Conservation (phyloP, 2,329 filamentous ascomycete species). For the Colletotrichum sp. region DNA sequence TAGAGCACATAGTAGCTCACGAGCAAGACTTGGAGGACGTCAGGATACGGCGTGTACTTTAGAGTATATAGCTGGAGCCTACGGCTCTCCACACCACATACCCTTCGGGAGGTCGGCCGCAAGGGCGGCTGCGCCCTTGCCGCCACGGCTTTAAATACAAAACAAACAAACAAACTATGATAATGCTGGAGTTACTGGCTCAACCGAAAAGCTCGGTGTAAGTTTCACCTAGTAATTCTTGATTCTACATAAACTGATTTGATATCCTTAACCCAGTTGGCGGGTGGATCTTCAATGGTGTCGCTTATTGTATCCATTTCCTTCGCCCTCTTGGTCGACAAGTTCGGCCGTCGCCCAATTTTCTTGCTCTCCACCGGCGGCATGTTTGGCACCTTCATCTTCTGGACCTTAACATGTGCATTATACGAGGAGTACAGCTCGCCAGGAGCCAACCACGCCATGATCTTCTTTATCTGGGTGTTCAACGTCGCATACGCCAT, state of each 20-base stretch:
- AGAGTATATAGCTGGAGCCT: too few relatives aligned
- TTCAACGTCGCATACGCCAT: slow-evolving; percentile 53
- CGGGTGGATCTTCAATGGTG: slow-evolving; percentile 54
- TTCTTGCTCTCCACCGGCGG: slow-evolving; percentile 32
- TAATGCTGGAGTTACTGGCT: slow-evolving; percentile 55
- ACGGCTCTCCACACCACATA: too few relatives aligned
- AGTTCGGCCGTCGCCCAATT: slow-evolving; percentile 58
- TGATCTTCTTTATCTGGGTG: slow-evolving; percentile 47
- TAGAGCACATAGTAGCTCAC: too few relatives aligned
- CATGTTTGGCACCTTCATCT: slow-evolving; percentile 52
- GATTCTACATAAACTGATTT: background rate
- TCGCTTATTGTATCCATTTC: slow-evolving; percentile 55
- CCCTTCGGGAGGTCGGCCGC: too few relatives aligned
- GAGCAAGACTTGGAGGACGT: too few relatives aligned
- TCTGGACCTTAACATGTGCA: slow-evolving; percentile 53
- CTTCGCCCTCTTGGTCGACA: slow-evolving; percentile 58
- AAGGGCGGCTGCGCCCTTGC: too few relatives aligned
- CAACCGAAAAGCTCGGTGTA: slow-evolving; percentile 58
- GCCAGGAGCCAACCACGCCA: slow-evolving; percentile 40
- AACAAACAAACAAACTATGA: too few relatives aligned
- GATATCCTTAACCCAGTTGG: background rate
- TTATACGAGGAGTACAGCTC: slow-evolving; percentile 44
- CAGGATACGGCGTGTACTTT: too few relatives aligned
- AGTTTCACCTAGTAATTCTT: slow-evolving; percentile 3
- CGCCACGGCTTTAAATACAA: too few relatives aligned